phyloP scores from a whole-genome alignment of 2,329 filamentous ascomycete genomes.

The Ceratocystis destructans region DNA sequence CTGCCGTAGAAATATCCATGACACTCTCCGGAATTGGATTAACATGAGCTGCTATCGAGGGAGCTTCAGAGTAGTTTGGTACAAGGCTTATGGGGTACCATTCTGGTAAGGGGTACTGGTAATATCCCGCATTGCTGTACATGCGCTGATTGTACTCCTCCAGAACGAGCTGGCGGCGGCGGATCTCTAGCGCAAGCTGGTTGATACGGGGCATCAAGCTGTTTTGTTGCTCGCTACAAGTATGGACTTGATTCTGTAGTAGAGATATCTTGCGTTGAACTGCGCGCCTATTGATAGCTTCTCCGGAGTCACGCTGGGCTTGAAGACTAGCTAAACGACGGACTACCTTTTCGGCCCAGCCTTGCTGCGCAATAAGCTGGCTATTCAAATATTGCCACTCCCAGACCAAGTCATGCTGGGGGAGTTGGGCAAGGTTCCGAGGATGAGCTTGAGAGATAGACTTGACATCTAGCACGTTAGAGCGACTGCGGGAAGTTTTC shows the following conservation, averaged over 20 bases:
- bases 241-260: slow-evolving; percentile 11
- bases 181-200: slow-evolving; percentile 17
- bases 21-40: not conserved
- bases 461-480: not conserved
- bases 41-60: not conserved
- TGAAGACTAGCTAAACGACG: slow-evolving; percentile 15
- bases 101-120: not conserved
- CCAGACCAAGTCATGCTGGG: slow-evolving; percentile 3
- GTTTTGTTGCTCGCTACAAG: slow-evolving; percentile 15
- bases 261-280: slow-evolving; percentile 15
- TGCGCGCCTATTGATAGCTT: slow-evolving; percentile 9
- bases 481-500: not conserved
- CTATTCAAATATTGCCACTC: slow-evolving; percentile 17
- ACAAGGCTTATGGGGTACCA: not conserved
- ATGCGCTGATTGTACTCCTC: slow-evolving; percentile 16
- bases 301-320: slow-evolving; percentile 10
- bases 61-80: not conserved
- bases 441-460: not conserved
- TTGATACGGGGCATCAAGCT: slow-evolving; percentile 16
- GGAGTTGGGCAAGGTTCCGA: slow-evolving; percentile 11
- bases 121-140: slow-evolving; percentile 1
- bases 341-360: slow-evolving; percentile 11
- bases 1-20: not conserved
- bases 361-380: slow-evolving; percentile 12
- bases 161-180: slow-evolving; percentile 16